These are phyloP conservation scores for Globisporangium takayamanum DNA, from an alignment of 352 stramenopile genomes.

Conservation along the genomic window DNA sequence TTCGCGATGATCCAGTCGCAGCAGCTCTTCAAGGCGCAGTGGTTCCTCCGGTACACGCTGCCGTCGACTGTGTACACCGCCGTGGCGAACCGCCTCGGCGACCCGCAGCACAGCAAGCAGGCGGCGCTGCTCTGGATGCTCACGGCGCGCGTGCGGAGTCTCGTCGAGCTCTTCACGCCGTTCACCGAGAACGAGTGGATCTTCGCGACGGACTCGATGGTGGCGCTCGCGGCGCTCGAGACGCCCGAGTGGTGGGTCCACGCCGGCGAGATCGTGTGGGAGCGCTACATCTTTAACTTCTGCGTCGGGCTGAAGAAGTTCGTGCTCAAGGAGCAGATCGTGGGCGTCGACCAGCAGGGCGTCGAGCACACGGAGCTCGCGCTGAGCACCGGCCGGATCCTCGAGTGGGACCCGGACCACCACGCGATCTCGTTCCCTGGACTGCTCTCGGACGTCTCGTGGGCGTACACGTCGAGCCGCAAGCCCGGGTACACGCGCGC, in stretches of 20 bases:
- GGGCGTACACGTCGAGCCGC: conserved; percentile 85
- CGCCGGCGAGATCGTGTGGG: conserved; percentile 70
- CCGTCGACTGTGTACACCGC: conserved; percentile 80
- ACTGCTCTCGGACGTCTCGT: conserved; percentile 80
- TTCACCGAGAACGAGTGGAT: conserved; percentile 87
- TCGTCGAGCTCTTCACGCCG: conserved; percentile 81
- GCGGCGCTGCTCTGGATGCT: conserved; percentile 65
- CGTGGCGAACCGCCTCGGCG: conserved; percentile 54
- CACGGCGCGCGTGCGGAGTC: conserved; percentile 63
- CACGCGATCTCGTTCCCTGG: conserved; percentile 85
- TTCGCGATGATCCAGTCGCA: conserved; percentile 78
- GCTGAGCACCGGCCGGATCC: conserved; percentile 70
- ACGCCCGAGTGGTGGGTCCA: conserved; percentile 56
- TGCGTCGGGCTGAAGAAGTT: conserved; percentile 78
- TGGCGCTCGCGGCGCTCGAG: conserved; percentile 21
- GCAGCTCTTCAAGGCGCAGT: conserved; percentile 80
- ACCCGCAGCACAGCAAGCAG: conserved; percentile 58
- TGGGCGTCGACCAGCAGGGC: conserved; percentile 74
- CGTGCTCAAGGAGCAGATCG: conserved; percentile 77
- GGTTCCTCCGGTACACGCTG: conserved; percentile 73
- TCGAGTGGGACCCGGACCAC: conserved; percentile 86
- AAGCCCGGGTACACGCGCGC: conserved; percentile 85
- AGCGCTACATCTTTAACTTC: conserved; percentile 84
- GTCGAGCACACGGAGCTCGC: conserved; percentile 80
- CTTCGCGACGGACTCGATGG: conserved; percentile 52